These are phyloP conservation scores for Cystobasidium ongulense DNA, from an alignment of 768 basidiomycete genomes.

Conservation along the genomic window DNA sequence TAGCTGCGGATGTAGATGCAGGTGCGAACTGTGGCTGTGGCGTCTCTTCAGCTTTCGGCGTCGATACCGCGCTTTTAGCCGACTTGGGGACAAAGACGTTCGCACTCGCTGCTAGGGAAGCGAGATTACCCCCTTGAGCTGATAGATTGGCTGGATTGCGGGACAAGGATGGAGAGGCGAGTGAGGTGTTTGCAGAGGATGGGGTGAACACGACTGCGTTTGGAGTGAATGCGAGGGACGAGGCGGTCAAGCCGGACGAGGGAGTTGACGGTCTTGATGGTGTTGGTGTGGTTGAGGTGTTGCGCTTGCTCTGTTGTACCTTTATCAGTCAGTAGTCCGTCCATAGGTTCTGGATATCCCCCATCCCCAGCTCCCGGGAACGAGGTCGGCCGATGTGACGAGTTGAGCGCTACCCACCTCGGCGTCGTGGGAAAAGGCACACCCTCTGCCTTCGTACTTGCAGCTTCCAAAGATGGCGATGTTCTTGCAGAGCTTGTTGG, in stretches of 20 bases:
- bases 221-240: not conserved
- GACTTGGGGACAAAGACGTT: conserved; percentile 22
- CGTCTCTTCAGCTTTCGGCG: not conserved
- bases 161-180: not conserved
- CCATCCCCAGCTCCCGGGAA: not conserved
- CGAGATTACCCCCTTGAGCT: not conserved
- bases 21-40: not conserved
- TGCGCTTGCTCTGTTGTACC: not conserved
- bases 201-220: not conserved
- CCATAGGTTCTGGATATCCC: no score
- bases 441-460: conserved; percentile 78
- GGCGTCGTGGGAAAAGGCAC: conserved; percentile 70
- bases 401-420: not conserved
- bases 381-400: no score
- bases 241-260: not conserved
- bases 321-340: not conserved
- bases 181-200: not conserved
- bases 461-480: conserved; percentile 55
- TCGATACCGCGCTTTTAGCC: conserved; percentile 10
- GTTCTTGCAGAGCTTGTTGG: conserved; percentile 35
- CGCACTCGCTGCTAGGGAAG: conserved; percentile 5
- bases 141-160: not conserved
- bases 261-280: conserved; percentile 13
- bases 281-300: not conserved
- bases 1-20: not conserved